phyloP scores from a whole-genome alignment of 2,329 filamentous ascomycete genomes.

The Fusarium sp. region DNA sequence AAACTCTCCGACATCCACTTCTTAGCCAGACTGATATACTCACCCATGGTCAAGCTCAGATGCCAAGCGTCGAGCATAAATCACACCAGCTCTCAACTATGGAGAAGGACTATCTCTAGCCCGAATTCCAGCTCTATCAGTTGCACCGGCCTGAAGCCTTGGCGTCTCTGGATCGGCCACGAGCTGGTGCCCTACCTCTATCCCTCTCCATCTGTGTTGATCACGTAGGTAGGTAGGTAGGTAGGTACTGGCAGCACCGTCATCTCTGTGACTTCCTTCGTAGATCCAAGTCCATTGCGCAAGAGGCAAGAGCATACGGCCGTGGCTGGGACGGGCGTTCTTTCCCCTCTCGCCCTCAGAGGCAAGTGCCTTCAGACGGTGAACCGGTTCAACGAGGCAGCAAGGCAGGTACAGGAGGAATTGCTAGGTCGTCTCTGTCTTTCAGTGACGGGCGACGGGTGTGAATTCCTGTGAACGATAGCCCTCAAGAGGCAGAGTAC shows the following conservation, averaged over 20 bases:
- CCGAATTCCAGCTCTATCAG: constrained; percentile 24
- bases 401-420: background rate
- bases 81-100: background rate
- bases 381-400: background rate
- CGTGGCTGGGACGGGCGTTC: background rate
- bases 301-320: background rate
- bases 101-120: background rate
- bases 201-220: constrained; percentile 2
- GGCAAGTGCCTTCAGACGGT: background rate
- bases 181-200: background rate
- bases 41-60: background rate
- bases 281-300: background rate
- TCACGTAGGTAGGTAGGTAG: background rate
- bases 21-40: constrained; percentile 4
- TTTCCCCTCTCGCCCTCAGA: background rate
- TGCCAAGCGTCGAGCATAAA: constrained; percentile 3
- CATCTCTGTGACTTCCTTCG: constrained; percentile 10
- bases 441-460: background rate
- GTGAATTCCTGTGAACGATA: background rate
- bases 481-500: background rate
- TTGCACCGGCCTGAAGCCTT: background rate
- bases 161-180: background rate
- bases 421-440: background rate
- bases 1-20: constrained; percentile 12
- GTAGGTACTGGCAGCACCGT: background rate